Evolutionary conservation across 2,329 filamentous ascomycete genomes (phyloP), one percentile per base, ranked within the genome.

Genomic region (Myriosclerotinia curreyana): DNA sequence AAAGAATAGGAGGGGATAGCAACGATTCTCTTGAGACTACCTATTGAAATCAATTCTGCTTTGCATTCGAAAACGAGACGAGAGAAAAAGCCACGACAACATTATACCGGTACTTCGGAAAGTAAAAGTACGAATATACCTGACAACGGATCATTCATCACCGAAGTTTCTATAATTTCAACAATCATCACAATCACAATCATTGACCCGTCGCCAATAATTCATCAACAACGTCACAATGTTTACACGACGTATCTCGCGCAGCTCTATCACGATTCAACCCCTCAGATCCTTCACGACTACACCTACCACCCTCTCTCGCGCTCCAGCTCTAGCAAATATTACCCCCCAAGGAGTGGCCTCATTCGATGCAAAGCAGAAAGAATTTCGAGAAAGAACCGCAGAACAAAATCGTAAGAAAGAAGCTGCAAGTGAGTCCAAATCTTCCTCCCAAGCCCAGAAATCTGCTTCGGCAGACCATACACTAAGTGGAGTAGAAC

Each of bases 351-450:
- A 90, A 68, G 85, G 86, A 67, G 87, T 90, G 69, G 82, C 87
- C 61, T 81, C 83, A 64, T 99, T 98, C 83, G 91, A 90, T 75
- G 79, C 83, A 73, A 91, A 89, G 77, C 93, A 96, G 80, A 89
- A 88, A 77, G 83, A 87, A 74, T 98, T 97, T 79, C 90, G 95
- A 75, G 87, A 93, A 77, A 86, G 90, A 76, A 81, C 96, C 73
- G 84, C 87, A 72, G 84, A 88, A 78, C 87, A 86, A 75, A 87
- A 90, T 78, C 90, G 88, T 81, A 82, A 81, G 77, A 90, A 90
- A 79, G 88, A 91, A 87, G 90, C 62, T 60, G 61, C 92, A 83
- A 93, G 92, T 96, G 79, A 85, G 86, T 88, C 76, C 56, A 46
- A 46, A 22, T 17, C 49, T 17, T 49, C 55, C 22, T 52, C 48